Conservation (phyloP, 352 stramenopile genomes). For the Globisporangium lucens region DNA sequence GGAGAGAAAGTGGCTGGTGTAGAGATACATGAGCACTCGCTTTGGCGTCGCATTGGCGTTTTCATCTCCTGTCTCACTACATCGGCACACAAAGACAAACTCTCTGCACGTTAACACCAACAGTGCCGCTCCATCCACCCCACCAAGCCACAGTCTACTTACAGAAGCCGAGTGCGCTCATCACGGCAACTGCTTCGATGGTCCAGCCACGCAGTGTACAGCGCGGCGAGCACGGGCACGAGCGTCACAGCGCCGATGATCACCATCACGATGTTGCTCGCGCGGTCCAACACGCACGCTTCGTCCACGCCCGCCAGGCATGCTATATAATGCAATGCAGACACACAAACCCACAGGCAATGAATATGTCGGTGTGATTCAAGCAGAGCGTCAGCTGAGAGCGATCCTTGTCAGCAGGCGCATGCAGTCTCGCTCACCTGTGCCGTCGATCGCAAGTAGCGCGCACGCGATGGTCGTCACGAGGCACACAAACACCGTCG, state of each 20-base stretch:
- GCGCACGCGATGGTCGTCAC: slow-evolving; percentile 35
- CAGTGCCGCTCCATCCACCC: too few relatives aligned
- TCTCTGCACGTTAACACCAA: too few relatives aligned
- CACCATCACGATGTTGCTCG: slow-evolving; percentile 58
- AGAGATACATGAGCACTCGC: slow-evolving; percentile 66
- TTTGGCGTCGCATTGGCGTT: slow-evolving; percentile 8
- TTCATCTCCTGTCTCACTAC: not conserved
- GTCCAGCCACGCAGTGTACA: slow-evolving; percentile 39
- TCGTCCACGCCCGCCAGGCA: slow-evolving; percentile 33
- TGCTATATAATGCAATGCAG: slow-evolving; percentile 12
- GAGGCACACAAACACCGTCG: slow-evolving; percentile 57
- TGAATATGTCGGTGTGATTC: not conserved
- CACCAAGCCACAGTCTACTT: too few relatives aligned
- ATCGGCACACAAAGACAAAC: not conserved
- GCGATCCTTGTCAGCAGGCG: not conserved
- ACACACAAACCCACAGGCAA: not conserved
- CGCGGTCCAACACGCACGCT: slow-evolving; percentile 33
- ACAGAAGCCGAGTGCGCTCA: slow-evolving; percentile 36
- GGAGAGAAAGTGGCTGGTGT: slow-evolving; percentile 70
- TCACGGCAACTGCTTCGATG: slow-evolving; percentile 9
- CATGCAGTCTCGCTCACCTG: slow-evolving; percentile 19
- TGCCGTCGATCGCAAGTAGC: slow-evolving; percentile 41
- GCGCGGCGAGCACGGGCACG: slow-evolving; percentile 33
- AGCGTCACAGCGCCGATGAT: slow-evolving; percentile 53
- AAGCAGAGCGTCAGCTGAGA: not conserved